Percentiles rank a stretch among this genome's conserved stretches.
These are phyloP conservation scores for Byssochlamys sp. DNA, from an alignment of 2,329 filamentous ascomycete genomes.

Conservation along the genomic window DNA sequence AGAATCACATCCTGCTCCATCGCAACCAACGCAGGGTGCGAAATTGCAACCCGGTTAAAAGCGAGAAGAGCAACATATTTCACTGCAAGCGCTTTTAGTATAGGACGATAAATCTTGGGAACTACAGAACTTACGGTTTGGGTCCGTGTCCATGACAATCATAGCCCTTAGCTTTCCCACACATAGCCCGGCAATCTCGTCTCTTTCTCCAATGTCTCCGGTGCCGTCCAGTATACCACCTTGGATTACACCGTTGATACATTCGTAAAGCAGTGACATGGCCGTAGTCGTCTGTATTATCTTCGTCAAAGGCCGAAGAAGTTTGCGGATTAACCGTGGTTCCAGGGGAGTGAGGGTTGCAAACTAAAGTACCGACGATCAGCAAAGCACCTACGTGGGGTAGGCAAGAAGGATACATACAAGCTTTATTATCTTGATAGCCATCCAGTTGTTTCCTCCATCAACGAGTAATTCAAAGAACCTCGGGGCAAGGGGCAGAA, in stretches of 20 bases:
- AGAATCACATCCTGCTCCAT: constrained; percentile 93
- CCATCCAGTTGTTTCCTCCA: constrained; percentile 98
- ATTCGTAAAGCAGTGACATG: constrained; percentile 97
- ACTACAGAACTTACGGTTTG: constrained; percentile 60
- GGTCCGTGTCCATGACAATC: constrained; percentile 85
- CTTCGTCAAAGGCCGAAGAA: constrained; percentile 79
- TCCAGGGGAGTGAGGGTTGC: constrained; percentile 87
- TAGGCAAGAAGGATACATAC: constrained; percentile 40
- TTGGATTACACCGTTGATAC: constrained; percentile 96
- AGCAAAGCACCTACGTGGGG: constrained; percentile 4
- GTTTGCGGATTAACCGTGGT: constrained; percentile 79
- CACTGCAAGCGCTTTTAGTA: constrained; percentile 44
- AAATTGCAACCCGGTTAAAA: constrained; percentile 86
- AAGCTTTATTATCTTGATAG: constrained; percentile 96
- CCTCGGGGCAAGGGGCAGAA: constrained; percentile 79
- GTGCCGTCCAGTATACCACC: constrained; percentile 81
- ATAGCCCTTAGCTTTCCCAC: constrained; percentile 88
- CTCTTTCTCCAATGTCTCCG: constrained; percentile 68
- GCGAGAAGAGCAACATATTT: constrained; percentile 95
- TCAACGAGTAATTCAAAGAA: constrained; percentile 87
- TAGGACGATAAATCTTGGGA: not conserved
- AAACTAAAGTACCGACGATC: constrained; percentile 52
- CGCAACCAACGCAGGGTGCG: constrained; percentile 78
- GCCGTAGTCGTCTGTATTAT: constrained; percentile 90
- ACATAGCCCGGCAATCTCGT: constrained; percentile 85